Conservation (phyloP, 2,329 filamentous ascomycete species). For the Alternaria triticimaculans region DNA sequence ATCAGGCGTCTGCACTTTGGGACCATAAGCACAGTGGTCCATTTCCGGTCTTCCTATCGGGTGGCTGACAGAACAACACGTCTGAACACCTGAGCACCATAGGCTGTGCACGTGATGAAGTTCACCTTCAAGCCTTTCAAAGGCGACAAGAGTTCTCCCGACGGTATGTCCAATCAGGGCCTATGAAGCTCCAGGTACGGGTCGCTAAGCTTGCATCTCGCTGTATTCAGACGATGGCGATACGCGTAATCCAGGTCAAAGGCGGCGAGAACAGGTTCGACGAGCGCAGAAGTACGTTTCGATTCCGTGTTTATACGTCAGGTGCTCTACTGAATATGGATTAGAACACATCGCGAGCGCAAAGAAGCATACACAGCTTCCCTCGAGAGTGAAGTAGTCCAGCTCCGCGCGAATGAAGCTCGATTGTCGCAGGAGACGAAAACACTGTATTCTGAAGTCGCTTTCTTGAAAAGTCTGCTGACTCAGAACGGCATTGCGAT, state of each 20-base stretch:
- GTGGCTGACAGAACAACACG: not conserved
- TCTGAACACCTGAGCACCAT: not conserved
- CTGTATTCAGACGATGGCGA: not conserved
- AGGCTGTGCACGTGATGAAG: slow-evolving; percentile 11
- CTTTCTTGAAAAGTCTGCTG: slow-evolving; percentile 26
- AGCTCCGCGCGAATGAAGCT: slow-evolving; percentile 41
- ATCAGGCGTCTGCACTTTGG: not conserved
- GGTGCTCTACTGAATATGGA: not conserved
- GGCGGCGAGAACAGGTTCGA: slow-evolving; percentile 48
- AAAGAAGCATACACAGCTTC: slow-evolving; percentile 43
- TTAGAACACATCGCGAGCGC: slow-evolving; percentile 41
- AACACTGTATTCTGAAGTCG: slow-evolving; percentile 31
- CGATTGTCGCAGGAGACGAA: slow-evolving; percentile 34
- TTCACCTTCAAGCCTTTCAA: slow-evolving; percentile 23
- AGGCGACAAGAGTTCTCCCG: not conserved
- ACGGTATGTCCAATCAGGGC: not conserved
- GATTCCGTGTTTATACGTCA: not conserved
- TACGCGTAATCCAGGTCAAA: slow-evolving; percentile 15
- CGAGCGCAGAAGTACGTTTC: slow-evolving; percentile 39
- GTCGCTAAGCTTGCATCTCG: not conserved
- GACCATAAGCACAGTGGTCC: not conserved
- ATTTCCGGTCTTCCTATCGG: not conserved
- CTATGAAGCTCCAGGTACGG: not conserved
- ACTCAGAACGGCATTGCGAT: slow-evolving; percentile 23
- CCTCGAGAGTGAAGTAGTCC: slow-evolving; percentile 37